Conservation (phyloP, 352 stramenopile species). For the Globisporangium nagaii region DNA sequence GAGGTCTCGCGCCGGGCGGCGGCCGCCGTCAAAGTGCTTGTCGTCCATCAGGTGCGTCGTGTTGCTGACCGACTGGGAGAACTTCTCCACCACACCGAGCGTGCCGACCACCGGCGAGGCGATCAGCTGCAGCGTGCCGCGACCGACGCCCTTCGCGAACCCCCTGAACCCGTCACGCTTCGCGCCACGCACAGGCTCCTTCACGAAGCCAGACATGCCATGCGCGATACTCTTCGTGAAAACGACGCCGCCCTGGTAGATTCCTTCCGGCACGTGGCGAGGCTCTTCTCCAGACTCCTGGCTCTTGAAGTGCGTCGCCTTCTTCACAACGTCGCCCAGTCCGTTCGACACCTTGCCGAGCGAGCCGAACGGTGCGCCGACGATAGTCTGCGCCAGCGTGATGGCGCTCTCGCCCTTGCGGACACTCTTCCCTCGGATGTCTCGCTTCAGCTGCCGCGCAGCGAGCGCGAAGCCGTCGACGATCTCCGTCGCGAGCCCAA, state of each 20-base stretch:
- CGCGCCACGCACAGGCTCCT: conserved; percentile 69
- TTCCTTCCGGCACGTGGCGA: conserved; percentile 66
- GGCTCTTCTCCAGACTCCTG: conserved; percentile 67
- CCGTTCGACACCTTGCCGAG: conserved; percentile 85
- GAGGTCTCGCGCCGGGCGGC: conserved; percentile 69
- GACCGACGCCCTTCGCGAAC: conserved; percentile 77
- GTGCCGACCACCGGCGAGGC: conserved; percentile 79
- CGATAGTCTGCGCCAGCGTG: conserved; percentile 75
- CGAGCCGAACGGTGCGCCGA: conserved; percentile 66
- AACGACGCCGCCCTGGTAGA: conserved; percentile 71
- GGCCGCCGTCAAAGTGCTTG: conserved; percentile 69
- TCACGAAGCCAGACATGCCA: conserved; percentile 76
- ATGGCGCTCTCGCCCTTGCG: conserved; percentile 79
- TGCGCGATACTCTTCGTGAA: conserved; percentile 75
- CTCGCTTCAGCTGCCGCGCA: conserved; percentile 74
- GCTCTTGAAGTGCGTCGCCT: conserved; percentile 74
- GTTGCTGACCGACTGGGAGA: conserved; percentile 79
- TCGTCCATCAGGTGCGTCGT: conserved; percentile 84
- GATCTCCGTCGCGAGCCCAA: conserved; percentile 82
- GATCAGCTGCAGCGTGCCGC: conserved; percentile 72
- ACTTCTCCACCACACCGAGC: conserved; percentile 78
- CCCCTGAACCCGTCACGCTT: conserved; percentile 72
- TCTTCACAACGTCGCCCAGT: conserved; percentile 82
- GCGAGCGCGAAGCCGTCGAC: conserved; percentile 80
- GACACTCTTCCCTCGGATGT: conserved; percentile 68